These are phyloP conservation scores for Aspergillus niger DNA, from an alignment of 2,329 filamentous ascomycete species.

Conservation along the genomic window DNA sequence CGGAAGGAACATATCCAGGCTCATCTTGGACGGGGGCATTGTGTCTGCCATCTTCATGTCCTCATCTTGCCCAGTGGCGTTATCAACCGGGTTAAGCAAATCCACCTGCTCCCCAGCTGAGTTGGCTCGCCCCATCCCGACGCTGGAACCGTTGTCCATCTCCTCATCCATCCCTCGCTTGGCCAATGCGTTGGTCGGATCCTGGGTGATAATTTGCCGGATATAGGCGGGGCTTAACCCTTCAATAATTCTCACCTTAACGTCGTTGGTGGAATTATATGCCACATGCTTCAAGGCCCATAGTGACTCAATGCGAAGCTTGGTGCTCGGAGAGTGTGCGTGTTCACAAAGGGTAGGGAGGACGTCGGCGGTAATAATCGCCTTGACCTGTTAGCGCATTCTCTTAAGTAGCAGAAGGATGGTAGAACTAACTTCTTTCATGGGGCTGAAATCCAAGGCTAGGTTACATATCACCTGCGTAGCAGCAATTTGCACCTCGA, in stretches of 20 bases:
- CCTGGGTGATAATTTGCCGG: constrained; percentile 70
- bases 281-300: constrained; percentile 95
- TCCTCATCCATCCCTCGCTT: constrained; percentile 37
- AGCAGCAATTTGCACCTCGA: constrained; percentile 82
- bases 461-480: constrained; percentile 84
- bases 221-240: constrained; percentile 79
- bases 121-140: constrained; percentile 59
- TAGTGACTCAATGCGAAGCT: constrained; percentile 78
- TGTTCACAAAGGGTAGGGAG: constrained; percentile 79
- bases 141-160: constrained; percentile 33
- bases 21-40: constrained; percentile 45
- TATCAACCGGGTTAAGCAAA: constrained; percentile 56
- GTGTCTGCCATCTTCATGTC: constrained; percentile 39
- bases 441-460: constrained; percentile 83
- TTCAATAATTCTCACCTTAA: constrained; percentile 76
- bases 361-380: constrained; percentile 72
- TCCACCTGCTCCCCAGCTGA: constrained; percentile 63
- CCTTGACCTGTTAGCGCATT: constrained; percentile 48
- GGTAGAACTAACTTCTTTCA: constrained; percentile 70
- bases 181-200: constrained; percentile 40
- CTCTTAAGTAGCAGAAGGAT: neutral
- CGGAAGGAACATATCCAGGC: constrained; percentile 39
- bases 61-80: constrained; percentile 32
- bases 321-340: constrained; percentile 77
- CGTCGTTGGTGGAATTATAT: constrained; percentile 66